Base-by-base conservation (phyloP, 2,329 filamentous ascomycete species). In the Periconia digitata region DNA sequence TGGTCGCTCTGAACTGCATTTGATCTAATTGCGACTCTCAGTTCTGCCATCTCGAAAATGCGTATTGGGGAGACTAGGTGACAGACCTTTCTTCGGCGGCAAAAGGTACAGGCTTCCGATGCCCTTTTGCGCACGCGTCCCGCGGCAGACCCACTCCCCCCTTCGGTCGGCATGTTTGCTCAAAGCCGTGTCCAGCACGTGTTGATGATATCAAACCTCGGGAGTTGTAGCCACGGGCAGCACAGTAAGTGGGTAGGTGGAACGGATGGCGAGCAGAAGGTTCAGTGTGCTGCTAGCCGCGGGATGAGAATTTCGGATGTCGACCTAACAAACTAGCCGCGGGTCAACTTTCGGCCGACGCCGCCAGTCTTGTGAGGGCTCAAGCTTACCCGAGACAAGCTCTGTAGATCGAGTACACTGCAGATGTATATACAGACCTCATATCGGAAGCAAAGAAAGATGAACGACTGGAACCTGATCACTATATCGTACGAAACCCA, bases 1-100 rank as follows among this genome's bases (percentile, higher is more conserved):
- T 3, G 76, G 77, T 43, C 69, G 63, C 40, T 74, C 74, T 18
- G 71, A 71, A 48, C 76, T 77, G 58, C 78, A 80, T 55, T 77
- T 79, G 63, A 80, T 74, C 77, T 64, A 46, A n/a, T n/a, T n/a
- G n/a, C 32, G 34, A 17, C n/a, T 21, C 41, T 60, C 48, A 64
- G 56, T 43, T 20, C 46, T 20, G 27, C 37, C 36, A 40, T 17
- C 43, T n/a, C 32, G 34, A 40, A 13, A 16, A 23, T 37, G 4
- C 16, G 23, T 34, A 22, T 22, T 37, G 44, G 16, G n/a, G n/a
- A n/a, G n/a, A n/a, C 6, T 27, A 12, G n/a, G 27, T 2, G 38
- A 36, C 35, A 21, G 40, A 63, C 62, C 58, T 80, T 74, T 48
- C 71, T 65, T 40, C 66, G 56, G 16, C 71, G 70, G 49, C 71